A percentile compares a stretch with the other conserved stretches of the same genome.
Evolutionary conservation across 495 filamentous ascomycete species (phyloP).

Genomic region (Lichina pygmaea): DNA sequence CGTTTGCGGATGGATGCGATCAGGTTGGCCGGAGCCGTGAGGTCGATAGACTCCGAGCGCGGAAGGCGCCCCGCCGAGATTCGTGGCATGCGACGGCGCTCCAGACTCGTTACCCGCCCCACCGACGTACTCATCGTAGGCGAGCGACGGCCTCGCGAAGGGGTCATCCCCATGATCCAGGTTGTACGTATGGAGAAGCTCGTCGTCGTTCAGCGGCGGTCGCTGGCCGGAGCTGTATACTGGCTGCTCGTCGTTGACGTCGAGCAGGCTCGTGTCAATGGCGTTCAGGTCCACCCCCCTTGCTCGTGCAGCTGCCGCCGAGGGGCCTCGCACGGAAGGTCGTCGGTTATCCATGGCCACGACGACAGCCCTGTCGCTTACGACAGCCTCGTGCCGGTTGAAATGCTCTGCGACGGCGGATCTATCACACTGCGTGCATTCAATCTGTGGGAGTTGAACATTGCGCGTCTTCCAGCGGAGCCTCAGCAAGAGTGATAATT

Average conservation of each 20-base stretch:
- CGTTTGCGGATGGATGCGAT: constrained; percentile 52
- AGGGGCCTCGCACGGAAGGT: no score
- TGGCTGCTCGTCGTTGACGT: constrained; percentile 42
- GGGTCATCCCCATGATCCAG: constrained; percentile 33
- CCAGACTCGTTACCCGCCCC: constrained; percentile 6
- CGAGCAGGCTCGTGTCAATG: constrained; percentile 20
- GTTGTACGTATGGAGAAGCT: constrained; percentile 41
- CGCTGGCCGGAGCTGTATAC: constrained; percentile 44
- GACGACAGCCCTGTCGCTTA: no score
- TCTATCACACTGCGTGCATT: no score
- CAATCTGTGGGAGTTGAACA: no score
- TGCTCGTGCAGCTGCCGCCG: no score
- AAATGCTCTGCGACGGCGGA: no score
- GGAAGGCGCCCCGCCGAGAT: constrained; percentile 12
- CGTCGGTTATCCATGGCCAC: no score
- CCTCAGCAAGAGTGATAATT: no score
- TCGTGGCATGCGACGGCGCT: constrained; percentile 12
- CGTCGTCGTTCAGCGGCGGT: constrained; percentile 50
- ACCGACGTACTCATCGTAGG: constrained; percentile 88
- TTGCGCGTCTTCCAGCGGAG: no score
- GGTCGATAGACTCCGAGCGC: constrained; percentile 16
- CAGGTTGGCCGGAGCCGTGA: constrained; percentile 8
- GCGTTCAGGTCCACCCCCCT: no score
- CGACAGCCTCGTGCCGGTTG: no score
- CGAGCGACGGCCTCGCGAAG: constrained; percentile 54